Evolutionary conservation across 2,329 filamentous ascomycete species (phyloP), one percentile per base, ranked within the genome.

Genomic region (Penicillium sp.): DNA sequence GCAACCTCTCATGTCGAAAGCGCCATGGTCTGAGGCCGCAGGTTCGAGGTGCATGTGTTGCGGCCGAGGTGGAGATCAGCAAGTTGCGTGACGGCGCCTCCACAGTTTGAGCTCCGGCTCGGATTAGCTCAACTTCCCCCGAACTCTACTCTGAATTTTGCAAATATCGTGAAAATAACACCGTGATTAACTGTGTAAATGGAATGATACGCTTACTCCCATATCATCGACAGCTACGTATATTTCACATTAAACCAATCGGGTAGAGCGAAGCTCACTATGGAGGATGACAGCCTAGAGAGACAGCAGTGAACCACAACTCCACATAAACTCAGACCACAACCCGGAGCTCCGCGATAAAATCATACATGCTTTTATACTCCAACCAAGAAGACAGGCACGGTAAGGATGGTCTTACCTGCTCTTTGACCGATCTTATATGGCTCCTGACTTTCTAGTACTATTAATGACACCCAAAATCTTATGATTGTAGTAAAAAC

Each of bases 1-100:
- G 62, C 69, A 72, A 72, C 53, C 61, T 68, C 59, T 70, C 69
- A 68, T 55, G 62, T 55, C 11, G 54, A 53, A 57, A 49, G 53
- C 57, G 53, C 50, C 67, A 71, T 69, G 56, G 35, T 48, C 37
- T 26, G 23, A 21, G 47, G 35, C 47, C 33, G 52, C 55, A 55
- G 33, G 45, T 53, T 59, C 54, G 45, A 59, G 55, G 46, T 48
- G 49, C 50, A 56, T 59, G 56, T 35, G 46, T 49, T 49, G 52
- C 49, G 57, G 55, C 57, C 60, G 62, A 55, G 54, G 58, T 52
- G 59, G 55, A 55, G 47, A 39, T 51, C 39, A 47, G 31, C 42
- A 50, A 48, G 53, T 60, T 57, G 54, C 21, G 54, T 62, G 58
- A 50, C 57, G 63, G 54, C 52, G 52, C 54, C 55, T 59, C 56